Base-by-base conservation (phyloP, 805 yeast genomes). In the Saccharomycopsis capsularis region DNA sequence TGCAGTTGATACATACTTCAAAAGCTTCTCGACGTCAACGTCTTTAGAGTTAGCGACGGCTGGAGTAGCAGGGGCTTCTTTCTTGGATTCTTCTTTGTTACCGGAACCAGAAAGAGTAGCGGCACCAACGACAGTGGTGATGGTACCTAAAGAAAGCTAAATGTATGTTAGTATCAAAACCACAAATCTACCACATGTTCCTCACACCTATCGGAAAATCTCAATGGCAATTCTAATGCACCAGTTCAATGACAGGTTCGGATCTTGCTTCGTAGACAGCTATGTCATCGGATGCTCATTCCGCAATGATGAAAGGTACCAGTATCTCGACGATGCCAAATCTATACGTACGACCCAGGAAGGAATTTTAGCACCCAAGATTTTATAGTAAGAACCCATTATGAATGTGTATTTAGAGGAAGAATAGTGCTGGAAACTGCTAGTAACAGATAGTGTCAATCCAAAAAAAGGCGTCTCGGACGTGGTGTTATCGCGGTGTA, bases 101-200 rank as follows among this genome's bases (percentile, higher is more conserved):
- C 59, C 42, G 40, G 48, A 47, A 6, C 56, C 52, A 18, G 63
- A 54, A 34, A 59, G 56, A 29, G 57, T 58, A 16, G 64, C 65
- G 45, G 61, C 63, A 37, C 61, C 64, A 27, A 62, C 59, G 27
- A 67, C 66, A 16, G 66, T 55, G 21, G 63, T 56, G 16, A 62
- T 63, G 25, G 65, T 61, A 16, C 60, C 64, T 34, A 63, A 57
- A 15, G 66, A 59, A 42, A 63, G 64, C 69, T 65, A 43, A 40
- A 39, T 22, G 25, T 3, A 18, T 42, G 36, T 38, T 19, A 29
- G 23, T 48, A 38, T 36, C 29, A 30, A 32, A 7, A n/a, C n/a
- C n/a, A n/a, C n/a, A n/a, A n/a, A n/a, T n/a, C n/a, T n/a, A n/a
- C n/a, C n/a, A 19, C 19, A n/a, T 21, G 22, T 39, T 15, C 5